Evolutionary conservation across 306 rosid species (phyloP).

Genomic region (Sechiopsis laciniata): DNA sequence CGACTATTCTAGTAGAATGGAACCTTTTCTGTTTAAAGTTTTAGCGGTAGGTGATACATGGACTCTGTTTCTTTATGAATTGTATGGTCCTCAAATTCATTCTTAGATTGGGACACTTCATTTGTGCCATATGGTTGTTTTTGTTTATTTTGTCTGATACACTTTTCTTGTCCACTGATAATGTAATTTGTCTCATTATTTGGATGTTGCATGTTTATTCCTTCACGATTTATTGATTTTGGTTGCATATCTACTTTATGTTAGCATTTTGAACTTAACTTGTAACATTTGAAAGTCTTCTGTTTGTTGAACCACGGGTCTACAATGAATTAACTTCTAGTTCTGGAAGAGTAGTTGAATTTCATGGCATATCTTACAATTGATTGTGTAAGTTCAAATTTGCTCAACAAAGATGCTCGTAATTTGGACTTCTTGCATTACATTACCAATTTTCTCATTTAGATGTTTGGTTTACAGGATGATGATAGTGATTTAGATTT

Average conservation of each 20-base stretch:
- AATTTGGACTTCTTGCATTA: not conserved
- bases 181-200: not conserved
- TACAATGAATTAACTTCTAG: not conserved
- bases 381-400: not conserved
- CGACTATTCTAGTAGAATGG: not conserved
- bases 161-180: constrained; percentile 2
- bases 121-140: not conserved
- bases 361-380: not conserved
- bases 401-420: not conserved
- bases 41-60: not conserved
- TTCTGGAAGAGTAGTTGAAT: not conserved
- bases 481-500: constrained; percentile 80
- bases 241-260: not conserved
- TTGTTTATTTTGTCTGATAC: not conserved
- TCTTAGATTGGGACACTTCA: not conserved
- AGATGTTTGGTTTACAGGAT: constrained; percentile 50
- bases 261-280: not conserved
- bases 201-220: not conserved
- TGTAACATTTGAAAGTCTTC: not conserved
- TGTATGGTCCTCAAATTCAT: not conserved
- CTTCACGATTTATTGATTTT: not conserved
- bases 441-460: not conserved
- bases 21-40: not conserved
- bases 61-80: not conserved
- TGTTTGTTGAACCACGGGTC: constrained; percentile 1